Evolutionary conservation across 306 rosid species (phyloP), one percentile per base, ranked within the genome.

Genomic region (Cucumis cinereus): DNA sequence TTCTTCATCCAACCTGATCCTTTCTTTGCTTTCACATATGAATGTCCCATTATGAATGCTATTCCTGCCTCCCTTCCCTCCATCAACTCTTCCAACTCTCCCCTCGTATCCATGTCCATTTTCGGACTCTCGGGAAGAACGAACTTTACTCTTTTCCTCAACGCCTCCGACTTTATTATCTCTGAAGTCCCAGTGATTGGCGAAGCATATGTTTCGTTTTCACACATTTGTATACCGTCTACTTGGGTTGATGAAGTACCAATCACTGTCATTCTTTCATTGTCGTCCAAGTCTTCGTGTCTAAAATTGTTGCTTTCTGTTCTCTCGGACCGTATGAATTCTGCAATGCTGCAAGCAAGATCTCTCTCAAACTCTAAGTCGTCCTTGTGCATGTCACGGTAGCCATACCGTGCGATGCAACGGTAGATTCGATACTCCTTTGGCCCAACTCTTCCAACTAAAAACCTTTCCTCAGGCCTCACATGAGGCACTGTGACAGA

Each of bases 11-110:
- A 90, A 54, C 96, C 90, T 38, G 99, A 94, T 61, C 96, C 99
- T 35, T 92, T 90, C 89, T 94, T 92, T 23, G 93, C 96, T 77
- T 89, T 90, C 76, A 94, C 96, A 73, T 91, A 92, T 8, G 96
- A 94, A 72, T 94, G 99, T 56, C 99, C 96, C 87, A 92, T 82
- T 87, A 94, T 94, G 59, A 91, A 94, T 80, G 97, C 95, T 88
- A 90, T 83, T 60, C 99, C 98, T 68, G 97, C 97, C 77, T 94
- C 98, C 76, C 91, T 89, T 59, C 97, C 98, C 78, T 94, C 97
- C 96, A 86, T 94, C 71, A 94, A 84, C 77, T 94, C 98, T 74
- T 40, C 81, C 84, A 94, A 69, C 83, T 94, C 98, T 53, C 78
- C 87, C 43, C 84, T 85, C 61, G 90, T 77, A 22, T 80, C 92